Evolutionary conservation across 192 early-diverging fungal genomes (phyloP), one percentile per base, ranked within the genome.

Genomic region (Coemansia sp.): DNA sequence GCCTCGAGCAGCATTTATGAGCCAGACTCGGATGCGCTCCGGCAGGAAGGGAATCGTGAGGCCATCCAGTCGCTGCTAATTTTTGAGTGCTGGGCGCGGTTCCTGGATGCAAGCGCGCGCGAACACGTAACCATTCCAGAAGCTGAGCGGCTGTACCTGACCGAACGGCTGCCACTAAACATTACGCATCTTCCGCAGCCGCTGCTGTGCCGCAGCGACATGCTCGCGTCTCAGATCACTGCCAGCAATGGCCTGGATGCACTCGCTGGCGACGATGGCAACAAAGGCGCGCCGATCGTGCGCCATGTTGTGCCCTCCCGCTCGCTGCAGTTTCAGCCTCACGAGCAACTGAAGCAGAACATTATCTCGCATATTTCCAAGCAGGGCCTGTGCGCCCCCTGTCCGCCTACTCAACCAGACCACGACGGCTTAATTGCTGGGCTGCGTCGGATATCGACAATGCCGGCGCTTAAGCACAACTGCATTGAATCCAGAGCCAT

Each of bases 81-180:
- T 14, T 50, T 57, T 30, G 69, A 72, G 54, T 72, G 62, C 36
- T 72, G 69, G 69, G 49, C 54, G 21, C 58, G 69, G 10, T 72
- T 72, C 39, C 22, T 72, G 8, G 25, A 30, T 43, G 23, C 43
- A 15, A 14, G 23, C 21, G 62, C 69, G 3, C 36, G 12, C 8
- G 62, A 72, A 31, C 47, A 19, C 15, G 26, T 64, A 2, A 40
- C 53, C n/a, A 44, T 72, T 14, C 58, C 69, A 0, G 58, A 72
- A 3, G 14, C 44, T 4, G 69, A 72, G 29, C 43, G 58, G 12
- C 35, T 60, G 11, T 72, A 65, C 50, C 27, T 72, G 15, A 55
- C 55, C 12, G 69, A 72, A 27, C 69, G 69, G 22, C 58, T 72
- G 35, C 69, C 69, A 7, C 27, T 72, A 4, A 61, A 50, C 22